Evolutionary conservation across 768 basidiomycete genomes (phyloP).

Genomic region (Russula sp.): DNA sequence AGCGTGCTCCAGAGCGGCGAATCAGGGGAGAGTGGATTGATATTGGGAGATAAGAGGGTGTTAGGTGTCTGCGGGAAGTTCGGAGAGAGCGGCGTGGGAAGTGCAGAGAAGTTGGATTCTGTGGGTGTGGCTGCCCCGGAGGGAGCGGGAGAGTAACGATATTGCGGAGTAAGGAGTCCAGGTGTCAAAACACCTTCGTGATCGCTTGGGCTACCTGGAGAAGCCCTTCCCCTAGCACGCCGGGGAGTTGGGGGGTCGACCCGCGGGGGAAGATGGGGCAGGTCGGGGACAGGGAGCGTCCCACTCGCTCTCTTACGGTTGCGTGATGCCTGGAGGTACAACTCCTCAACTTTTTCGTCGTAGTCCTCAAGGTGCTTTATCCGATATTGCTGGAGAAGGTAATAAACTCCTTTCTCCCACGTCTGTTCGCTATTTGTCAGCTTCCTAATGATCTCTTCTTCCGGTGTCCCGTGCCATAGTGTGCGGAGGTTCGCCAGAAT

Average conservation of each 20-base stretch:
- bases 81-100: constrained; percentile 28
- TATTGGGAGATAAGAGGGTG: constrained; percentile 22
- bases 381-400: constrained; percentile 81
- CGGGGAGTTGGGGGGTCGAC: constrained; percentile 58
- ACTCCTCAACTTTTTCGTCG: constrained; percentile 40
- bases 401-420: constrained; percentile 96
- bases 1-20: constrained; percentile 31
- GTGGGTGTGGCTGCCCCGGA: constrained; percentile 8
- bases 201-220: constrained; percentile 20
- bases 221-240: constrained; percentile 35
- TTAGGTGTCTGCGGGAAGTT: constrained; percentile 19
- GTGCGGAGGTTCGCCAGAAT: constrained; percentile 87
- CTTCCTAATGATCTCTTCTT: constrained; percentile 64
- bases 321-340: constrained; percentile 29
- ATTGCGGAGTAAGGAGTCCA: constrained; percentile 20
- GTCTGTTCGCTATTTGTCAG: constrained; percentile 64
- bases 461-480: constrained; percentile 81
- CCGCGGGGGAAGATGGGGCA: constrained; percentile 41
- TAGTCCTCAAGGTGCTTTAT: constrained; percentile 68
- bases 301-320: constrained; percentile 34
- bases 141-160: constrained; percentile 15
- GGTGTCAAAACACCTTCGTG: constrained; percentile 18
- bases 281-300: constrained; percentile 23
- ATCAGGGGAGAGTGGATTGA: constrained; percentile 29
- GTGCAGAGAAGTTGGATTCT: constrained; percentile 26